Evolutionary conservation across 176 grass and related monocot genomes (phyloP).

Genomic region (Thinopyrum elongatum): DNA sequence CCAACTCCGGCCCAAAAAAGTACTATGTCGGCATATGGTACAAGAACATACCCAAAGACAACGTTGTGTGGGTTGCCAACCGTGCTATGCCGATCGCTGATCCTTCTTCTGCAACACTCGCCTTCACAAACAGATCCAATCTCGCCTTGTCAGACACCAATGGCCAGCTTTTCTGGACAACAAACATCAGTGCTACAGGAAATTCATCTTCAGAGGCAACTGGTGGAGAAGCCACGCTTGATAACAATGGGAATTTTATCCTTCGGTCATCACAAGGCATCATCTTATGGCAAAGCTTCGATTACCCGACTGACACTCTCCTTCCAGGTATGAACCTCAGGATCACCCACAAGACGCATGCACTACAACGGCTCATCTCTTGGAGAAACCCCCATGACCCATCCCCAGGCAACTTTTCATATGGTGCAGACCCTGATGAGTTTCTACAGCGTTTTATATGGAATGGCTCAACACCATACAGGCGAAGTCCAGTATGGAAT

Average conservation of each 20-base stretch:
- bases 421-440: conserved; percentile 6
- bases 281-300: conserved; percentile 43
- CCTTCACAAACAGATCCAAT: conserved; percentile 2
- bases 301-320: conserved; percentile 29
- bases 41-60: not conserved
- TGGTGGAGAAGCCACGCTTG: not conserved
- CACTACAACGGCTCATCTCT: conserved; percentile 4
- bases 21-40: conserved; percentile 42
- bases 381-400: conserved; percentile 32
- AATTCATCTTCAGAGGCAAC: not conserved
- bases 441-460: conserved; percentile 11
- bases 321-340: conserved; percentile 28
- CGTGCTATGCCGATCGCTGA: conserved; percentile 2
- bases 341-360: not conserved
- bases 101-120: conserved; percentile 3
- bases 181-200: not conserved
- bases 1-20: not conserved
- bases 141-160: conserved; percentile 1
- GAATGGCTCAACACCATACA: not conserved
- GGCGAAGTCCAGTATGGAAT: conserved; percentile 33
- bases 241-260: conserved; percentile 22
- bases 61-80: conserved; percentile 43
- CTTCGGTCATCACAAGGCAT: not conserved
- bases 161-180: conserved; percentile 9
- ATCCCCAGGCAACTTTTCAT: conserved; percentile 12